Conservation (phyloP, 2,329 filamentous ascomycete species). For the Ceratocystis diversiconidia region DNA sequence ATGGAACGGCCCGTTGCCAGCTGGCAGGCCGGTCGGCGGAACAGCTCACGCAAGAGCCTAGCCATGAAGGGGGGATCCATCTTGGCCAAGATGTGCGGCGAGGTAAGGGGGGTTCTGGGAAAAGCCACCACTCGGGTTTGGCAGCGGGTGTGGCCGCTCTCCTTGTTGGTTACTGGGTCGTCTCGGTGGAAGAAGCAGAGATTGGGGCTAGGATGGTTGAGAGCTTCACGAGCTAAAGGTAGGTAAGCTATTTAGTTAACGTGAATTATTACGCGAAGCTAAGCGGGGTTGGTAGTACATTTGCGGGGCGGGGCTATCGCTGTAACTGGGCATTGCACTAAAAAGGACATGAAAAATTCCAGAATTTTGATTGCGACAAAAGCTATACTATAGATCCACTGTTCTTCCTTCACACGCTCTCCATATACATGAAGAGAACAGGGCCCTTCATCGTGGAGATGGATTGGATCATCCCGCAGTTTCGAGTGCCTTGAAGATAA, state of each 20-base stretch:
- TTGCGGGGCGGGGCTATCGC: constrained; percentile 16
- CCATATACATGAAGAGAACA: no score
- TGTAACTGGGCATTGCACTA: not conserved
- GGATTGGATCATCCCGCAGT: constrained; percentile 14
- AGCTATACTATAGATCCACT: not conserved
- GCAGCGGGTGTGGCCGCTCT: not conserved
- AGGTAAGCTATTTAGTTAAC: not conserved
- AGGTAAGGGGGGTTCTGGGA: not conserved
- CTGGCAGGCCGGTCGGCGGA: constrained; percentile 51
- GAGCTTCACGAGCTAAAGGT: not conserved
- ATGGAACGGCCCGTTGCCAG: constrained; percentile 26
- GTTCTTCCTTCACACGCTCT: not conserved
- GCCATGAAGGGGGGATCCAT: constrained; percentile 76
- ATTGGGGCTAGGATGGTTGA: not conserved
- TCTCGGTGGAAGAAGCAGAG: not conserved
- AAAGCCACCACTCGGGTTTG: not conserved
- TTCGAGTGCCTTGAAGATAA: not conserved
- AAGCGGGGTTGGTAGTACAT: constrained; percentile 6
- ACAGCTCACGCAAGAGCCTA: constrained; percentile 73
- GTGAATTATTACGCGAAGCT: not conserved
- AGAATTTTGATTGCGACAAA: not conserved
- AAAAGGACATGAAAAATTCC: not conserved
- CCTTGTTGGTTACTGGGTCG: not conserved
- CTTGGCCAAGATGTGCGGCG: not conserved
- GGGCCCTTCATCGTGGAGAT: not conserved